Evolutionary conservation across 2,329 filamentous ascomycete species (phyloP), one percentile per base, ranked within the genome.

Genomic region (Monosporascus sp.): DNA sequence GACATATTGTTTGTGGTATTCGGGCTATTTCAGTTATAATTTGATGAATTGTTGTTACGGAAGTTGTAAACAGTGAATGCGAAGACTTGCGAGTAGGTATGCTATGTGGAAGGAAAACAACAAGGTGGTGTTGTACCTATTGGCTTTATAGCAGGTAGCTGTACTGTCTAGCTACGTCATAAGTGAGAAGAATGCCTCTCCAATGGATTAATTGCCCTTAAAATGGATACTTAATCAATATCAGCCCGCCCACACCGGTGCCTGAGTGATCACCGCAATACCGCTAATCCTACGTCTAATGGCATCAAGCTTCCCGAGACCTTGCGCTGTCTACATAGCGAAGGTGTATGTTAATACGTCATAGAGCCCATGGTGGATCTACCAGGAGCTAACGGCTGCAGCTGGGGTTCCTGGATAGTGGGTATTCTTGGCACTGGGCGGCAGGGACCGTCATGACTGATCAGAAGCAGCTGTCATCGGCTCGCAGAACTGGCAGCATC

Each of bases 1-100:
- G 68, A 68, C 70, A 72, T 72, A 44, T 43, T 48, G 41, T 50
- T 25, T 48, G 20, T 47, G 20, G 50, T 55, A 53, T 14, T 51
- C 50, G 31, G 39, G 18, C 1, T 43, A 20, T 24, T 24, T 5
- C 11, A 14, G 31, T 35, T 35, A 9, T 35, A 5, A 5, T 3
- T 35, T 14, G 11, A 5, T 35, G 9, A 35, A 35, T 35, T 14
- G 11, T 14, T 14, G 31, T 5, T 35, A 14, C 14, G 11, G 31
- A 35, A 14, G 31, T 35, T 14, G 9, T 5, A 35, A 35, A 35
- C 11, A 35, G 9, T 5, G 9, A 14, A 35, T 35, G 31, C 11
- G 11, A 35, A 14, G 31, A 35, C 31, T 35, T 2, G 27, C 5
- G 27, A 31, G 27, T 31, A 31, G 9, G 3, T 11, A 31, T 31